These are phyloP conservation scores for Aureobasidium leucospermi DNA, from an alignment of 2,329 filamentous ascomycete genomes.

Conservation along the genomic window DNA sequence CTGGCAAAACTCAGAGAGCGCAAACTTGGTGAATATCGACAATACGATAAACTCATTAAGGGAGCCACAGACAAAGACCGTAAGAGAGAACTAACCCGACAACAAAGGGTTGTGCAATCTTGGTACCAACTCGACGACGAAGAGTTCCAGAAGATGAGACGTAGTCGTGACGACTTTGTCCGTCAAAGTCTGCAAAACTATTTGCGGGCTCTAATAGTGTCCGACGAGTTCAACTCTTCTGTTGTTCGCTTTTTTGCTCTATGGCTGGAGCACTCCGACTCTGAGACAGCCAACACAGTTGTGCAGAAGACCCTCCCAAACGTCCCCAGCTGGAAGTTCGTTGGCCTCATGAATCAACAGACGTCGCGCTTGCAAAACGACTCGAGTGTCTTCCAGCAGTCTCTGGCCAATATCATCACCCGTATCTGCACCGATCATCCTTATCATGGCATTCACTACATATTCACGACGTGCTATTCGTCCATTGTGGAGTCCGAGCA, in stretches of 20 bases:
- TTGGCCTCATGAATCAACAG: constrained; percentile 86
- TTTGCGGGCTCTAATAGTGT: constrained; percentile 72
- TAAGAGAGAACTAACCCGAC: constrained; percentile 30
- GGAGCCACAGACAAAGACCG: constrained; percentile 49
- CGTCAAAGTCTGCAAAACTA: constrained; percentile 89
- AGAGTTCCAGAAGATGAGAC: constrained; percentile 71
- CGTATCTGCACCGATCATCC: constrained; percentile 89
- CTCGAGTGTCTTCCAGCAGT: constrained; percentile 62
- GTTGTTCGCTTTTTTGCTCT: constrained; percentile 86
- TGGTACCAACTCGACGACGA: constrained; percentile 88
- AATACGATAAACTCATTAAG: constrained; percentile 76
- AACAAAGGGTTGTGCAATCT: constrained; percentile 60
- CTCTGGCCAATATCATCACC: constrained; percentile 66
- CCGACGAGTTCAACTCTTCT: constrained; percentile 82
- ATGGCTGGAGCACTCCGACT: constrained; percentile 84
- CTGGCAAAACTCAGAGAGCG: constrained; percentile 61
- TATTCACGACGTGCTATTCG: constrained; percentile 69
- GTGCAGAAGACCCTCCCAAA: constrained; percentile 61
- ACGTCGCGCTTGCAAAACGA: constrained; percentile 81
- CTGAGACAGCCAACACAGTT: constrained; percentile 66
- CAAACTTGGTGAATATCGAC: constrained; percentile 36
- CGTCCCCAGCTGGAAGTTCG: constrained; percentile 89
- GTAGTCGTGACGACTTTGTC: constrained; percentile 75
- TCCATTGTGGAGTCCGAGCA: constrained; percentile 60
- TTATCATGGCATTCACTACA: constrained; percentile 94